Base-by-base conservation (phyloP, 129 eudicot genomes). In the Lonicera japonica region DNA sequence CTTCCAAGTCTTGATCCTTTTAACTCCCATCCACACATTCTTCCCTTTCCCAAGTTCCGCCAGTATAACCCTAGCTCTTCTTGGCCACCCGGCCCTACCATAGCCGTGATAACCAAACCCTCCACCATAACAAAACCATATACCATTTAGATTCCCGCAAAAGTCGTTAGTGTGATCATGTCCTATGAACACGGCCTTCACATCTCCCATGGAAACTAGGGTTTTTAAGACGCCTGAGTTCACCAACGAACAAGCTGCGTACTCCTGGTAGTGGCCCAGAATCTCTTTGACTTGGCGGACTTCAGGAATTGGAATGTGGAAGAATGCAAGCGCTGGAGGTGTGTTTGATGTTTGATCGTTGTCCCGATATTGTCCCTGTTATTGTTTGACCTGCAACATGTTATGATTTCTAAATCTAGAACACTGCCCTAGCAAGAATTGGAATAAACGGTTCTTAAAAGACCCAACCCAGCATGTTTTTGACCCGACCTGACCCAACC, bases 71-170 rank as follows among this genome's bases (percentile, higher is more conserved):
- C 96, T 68, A n/a, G 82, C 83, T 66, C 98, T 78, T 70, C 96
- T 88, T 8, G 88, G 64, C 88, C 71, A 64, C 61, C 96, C 96
- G 15, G 85, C 86, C 61, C 61, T 58, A 25, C 98, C 98, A 76
- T 92, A 92, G 15, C 88, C 98, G 70, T 92, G 98, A 73, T 92
- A 87, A 36, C 98, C 98, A 21, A 86, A 77, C 15, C 96, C 98
- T 23, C 98, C 98, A 18, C 98, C 98, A 70, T 92, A 92, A 70
- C 98, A 92, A 71, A 92, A 92, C 98, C 96, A 87, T 56, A 92
- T 64, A 16, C 95, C 95, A 25, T 73, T 63, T 21, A 92, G 72
- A 40, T 82, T 80, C 70, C 95, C 96, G 66, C 98, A 92, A 54
- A 87, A 92, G 68, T 92, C 98, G 46, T 92, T 92, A 10, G 58